Base-by-base conservation (phyloP, 495 filamentous ascomycete genomes). In the Penicillium coffeae region DNA sequence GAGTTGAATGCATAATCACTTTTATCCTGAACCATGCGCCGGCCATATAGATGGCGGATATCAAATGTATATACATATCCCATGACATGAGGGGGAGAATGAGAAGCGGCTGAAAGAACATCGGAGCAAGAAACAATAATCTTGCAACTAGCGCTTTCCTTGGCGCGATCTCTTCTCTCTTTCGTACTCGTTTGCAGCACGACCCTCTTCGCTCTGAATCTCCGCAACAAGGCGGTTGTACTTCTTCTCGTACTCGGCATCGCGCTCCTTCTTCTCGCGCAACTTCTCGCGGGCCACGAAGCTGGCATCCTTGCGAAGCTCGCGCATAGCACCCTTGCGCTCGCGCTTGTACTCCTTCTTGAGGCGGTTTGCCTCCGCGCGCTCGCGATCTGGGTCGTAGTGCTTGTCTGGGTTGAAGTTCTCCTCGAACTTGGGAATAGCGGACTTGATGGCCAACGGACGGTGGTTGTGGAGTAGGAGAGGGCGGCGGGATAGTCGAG, bases 391-490 rank as follows among this genome's bases (percentile, higher is more conserved):
- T 1, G 89, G 89, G 59, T 99, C 93, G 77, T 97, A 96, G 76
- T 95, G 92, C 68, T 88, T 90, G 74, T 88, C 80, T 10, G 90
- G 93, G 65, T 91, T 90, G 82, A 90, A 99, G 53, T 80, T 73
- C 65, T 95, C 90, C 72, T 99, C 94, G 74, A 97, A 99, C 71
- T 95, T 96, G 56, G 93, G 93, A 19, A 96, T 84, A 38, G 84
- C 83, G 8, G 83, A 82, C 58, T 90, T 89, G 70, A 99, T 95
- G 12, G 94, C 83, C 3, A 94, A 78, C 0, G 90, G 90, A 0
- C 78, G 78, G 75, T 97, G 94, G 72, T 92, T 78, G 71, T 99
- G 93, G 9, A 97, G 81, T 51, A 87, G 77, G 21, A 97, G 80
- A 0, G 91, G 90, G 12, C 86, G 82, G 45, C 90, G 89, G 38